Evolutionary conservation across 768 basidiomycete genomes (phyloP).

Genomic region (Mycena amicta): DNA sequence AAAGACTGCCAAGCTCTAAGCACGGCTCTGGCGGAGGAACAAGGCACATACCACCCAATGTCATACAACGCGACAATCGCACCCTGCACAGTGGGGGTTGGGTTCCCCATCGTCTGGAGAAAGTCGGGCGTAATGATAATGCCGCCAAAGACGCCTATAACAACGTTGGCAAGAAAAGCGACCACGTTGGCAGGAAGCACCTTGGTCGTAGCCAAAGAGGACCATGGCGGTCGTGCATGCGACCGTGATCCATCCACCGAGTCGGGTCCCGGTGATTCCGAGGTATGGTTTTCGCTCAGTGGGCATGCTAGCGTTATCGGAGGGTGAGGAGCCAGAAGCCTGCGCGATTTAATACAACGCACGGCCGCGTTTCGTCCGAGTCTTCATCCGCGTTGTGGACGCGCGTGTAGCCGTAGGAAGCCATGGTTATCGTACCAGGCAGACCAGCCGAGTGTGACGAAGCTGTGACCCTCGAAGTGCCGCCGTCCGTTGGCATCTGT

Average conservation of each 20-base stretch:
- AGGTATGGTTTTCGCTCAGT: slow-evolving; percentile 36
- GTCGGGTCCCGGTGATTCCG: slow-evolving; percentile 45
- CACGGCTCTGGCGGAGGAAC: too few species aligned
- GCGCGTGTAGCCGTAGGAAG: slow-evolving; percentile 21
- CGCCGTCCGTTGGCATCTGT: too few species aligned
- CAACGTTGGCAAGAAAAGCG: too few species aligned
- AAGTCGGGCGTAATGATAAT: slow-evolving; percentile 53
- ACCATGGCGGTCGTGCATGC: slow-evolving; percentile 57
- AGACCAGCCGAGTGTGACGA: background rate
- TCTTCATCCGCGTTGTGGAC: slow-evolving; percentile 11
- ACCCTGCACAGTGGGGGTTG: slow-evolving; percentile 45
- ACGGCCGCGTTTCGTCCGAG: slow-evolving; percentile 6
- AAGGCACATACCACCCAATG: slow-evolving; percentile 44
- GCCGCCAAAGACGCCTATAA: slow-evolving; percentile 56
- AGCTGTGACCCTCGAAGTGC: background rate
- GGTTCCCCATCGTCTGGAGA: slow-evolving; percentile 50
- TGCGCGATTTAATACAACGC: background rate
- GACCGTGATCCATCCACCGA: slow-evolving; percentile 51
- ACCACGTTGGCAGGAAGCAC: too few species aligned
- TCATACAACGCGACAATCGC: slow-evolving; percentile 55
- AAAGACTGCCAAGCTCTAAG: slow-evolving; percentile 34
- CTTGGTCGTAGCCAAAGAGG: slow-evolving; percentile 55
- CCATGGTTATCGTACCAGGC: slow-evolving; percentile 1
- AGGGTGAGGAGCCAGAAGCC: background rate
- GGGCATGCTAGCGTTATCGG: slow-evolving; percentile 3